Evolutionary conservation across 495 filamentous ascomycete species (phyloP), one percentile per base, ranked within the genome.

Genomic region (Achaetomiella virescens): DNA sequence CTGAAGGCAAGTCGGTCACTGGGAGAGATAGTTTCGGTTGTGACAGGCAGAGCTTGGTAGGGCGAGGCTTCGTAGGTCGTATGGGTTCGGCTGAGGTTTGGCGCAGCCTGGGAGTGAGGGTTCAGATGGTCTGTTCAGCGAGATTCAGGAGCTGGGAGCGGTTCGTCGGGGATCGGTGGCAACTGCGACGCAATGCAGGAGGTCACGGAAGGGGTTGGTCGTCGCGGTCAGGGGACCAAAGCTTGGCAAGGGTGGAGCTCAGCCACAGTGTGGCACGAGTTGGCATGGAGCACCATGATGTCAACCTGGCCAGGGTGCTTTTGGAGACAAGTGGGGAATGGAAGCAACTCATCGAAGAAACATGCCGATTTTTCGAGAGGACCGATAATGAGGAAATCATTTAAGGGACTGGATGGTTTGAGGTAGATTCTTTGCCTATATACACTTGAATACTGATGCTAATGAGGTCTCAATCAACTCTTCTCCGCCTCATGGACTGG

Each of bases 231-330:
- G 43, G 43, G 44, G 37, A 10, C 3, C 11, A 21, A 8, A n/a
- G 54, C 54, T 57, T 52, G 48, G 49, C 55, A 31, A 3, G 20
- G 14, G 35, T 15, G n/a, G 1, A 29, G 18, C 56, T 52, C 52
- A 59, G 60, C 60, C 60, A 62, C 60, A 48, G 2, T 62, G 55
- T 51, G 59, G 59, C 55, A 49, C 12, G 41, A n/a, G 40, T 3
- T 9, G 2, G 10, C 12, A 3, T n/a, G 3, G 40, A 10, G 27
- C 27, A 2, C 14, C 20, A 59, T 62, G 60, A 62, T 59, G 60
- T 59, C 56, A 62, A 56, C 18, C 1, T 22, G 21, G 3, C 48
- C 37, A 25, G 4, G 8, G 54, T 24, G 14, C 17, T 29, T 47
- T 42, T 14, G 17, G 46, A 42, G 31, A 21, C 12, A 38, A 33